Base-by-base conservation (phyloP, 2,329 filamentous ascomycete species). In the Myriosclerotinia curreyana region DNA sequence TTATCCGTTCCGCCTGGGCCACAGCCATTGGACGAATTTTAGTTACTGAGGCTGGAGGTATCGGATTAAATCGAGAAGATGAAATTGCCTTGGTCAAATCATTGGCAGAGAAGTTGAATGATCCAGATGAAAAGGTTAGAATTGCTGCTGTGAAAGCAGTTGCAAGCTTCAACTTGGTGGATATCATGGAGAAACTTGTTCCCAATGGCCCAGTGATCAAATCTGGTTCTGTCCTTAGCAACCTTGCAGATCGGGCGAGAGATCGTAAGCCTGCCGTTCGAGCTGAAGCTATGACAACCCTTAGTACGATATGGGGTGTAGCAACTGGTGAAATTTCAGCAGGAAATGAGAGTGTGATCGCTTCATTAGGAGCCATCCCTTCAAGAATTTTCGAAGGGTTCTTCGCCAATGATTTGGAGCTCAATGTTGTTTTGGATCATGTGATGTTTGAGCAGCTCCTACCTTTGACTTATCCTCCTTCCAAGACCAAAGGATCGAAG, bases 291-390 rank as follows among this genome's bases (percentile, higher is more conserved):
- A 96, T 96, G 85, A 88, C 87, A 59, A 81, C 96, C 11, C 80
- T 98, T 1, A 91, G 86, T 14, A 91, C 88, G 67, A 87, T 98
- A 36, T 99, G 95, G 95, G 93, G 91, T n/a, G 93, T 96, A 22
- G 94, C 91, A 15, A 86, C 88, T 22, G 91, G 92, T 22, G 93
- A 96, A 71, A 90, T 99, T 70, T 87, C 91, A 31, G 86, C 89
- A 60, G 91, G 91, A 17, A 89, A 94, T 71, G 91, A 96, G 70
- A 80, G 83, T 22, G 88, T 96, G 25, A 84, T 83, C 15, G 80
- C 85, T 12, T 83, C 94, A n/a, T 80, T 99, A 15, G 89, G 88
- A 8, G 88, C 88, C 31, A 92, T 96, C 48, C 94, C 95, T 2
- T 89, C 89, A 1, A 89, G 86, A 67, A 92, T 99, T 52, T 86